Percentiles rank a stretch among this genome's conserved stretches.
Evolutionary conservation across 2,329 filamentous ascomycete species (phyloP).

Genomic region (Acrocalymma vagum): DNA sequence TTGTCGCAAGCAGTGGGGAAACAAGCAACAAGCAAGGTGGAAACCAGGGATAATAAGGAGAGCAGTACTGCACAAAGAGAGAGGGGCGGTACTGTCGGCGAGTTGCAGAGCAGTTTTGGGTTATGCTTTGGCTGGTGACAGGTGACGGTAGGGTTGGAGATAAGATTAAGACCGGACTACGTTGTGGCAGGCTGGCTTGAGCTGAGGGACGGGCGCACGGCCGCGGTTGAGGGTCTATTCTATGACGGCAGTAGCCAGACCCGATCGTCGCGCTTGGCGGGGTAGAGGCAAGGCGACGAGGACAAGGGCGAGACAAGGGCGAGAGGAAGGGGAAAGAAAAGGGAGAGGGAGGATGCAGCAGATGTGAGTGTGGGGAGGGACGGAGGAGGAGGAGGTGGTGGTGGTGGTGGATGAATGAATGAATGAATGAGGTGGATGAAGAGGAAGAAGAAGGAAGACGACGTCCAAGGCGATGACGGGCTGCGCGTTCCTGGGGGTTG

Average conservation of each 20-base stretch:
- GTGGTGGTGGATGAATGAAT: constrained; percentile 10
- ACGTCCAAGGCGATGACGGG: constrained; percentile 17
- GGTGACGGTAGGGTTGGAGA: constrained; percentile 24
- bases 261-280: constrained; percentile 15
- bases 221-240: constrained; percentile 12
- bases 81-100: constrained; percentile 11
- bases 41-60: constrained; percentile 11
- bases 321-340: constrained; percentile 1
- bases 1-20: constrained; percentile 22
- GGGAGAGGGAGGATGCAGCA: constrained; percentile 3
- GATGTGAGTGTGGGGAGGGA: constrained; percentile 3
- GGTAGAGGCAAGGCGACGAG: constrained; percentile 12
- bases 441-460: constrained; percentile 12
- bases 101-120: constrained; percentile 4
- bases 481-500: constrained; percentile 28
- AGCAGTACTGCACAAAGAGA: constrained; percentile 3
- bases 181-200: constrained; percentile 24
- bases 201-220: constrained; percentile 27
- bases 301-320: not conserved
- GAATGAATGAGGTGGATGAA: constrained; percentile 9
- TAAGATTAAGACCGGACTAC: constrained; percentile 23
- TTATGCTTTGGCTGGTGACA: constrained; percentile 4
- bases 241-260: constrained; percentile 31
- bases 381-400: not conserved
- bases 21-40: constrained; percentile 5